Evolutionary conservation across 1,284 basidiomycete genomes (phyloP), one percentile per base, ranked within the genome.

Genomic region (Schizophyllum commune): DNA sequence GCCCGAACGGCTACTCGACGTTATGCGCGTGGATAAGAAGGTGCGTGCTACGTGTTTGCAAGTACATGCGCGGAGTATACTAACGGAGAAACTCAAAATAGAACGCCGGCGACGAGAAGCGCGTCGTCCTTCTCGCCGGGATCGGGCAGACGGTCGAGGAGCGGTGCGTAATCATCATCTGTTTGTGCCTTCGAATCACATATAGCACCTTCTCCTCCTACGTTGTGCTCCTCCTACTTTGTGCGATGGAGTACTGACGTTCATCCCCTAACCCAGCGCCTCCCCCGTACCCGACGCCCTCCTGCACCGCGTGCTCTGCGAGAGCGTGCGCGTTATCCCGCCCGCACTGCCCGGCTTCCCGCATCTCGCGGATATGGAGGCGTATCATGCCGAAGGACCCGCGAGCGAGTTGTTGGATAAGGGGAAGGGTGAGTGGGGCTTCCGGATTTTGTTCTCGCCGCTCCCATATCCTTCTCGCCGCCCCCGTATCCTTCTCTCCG

Each of bases 1-100:
- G 15, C 88, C 95, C 58, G 88, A 93, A 63, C 83, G 86, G 20
- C 80, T 99, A 15, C 82, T 99, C 55, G 94, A 98, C 74, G 92
- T 98, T 71, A 91, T 91, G 88, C 84, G 83, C 65, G 88, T 99
- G 64, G 96, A 99, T 83, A 99, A 99, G 83, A 99, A 47, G 39
- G 39, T 47, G 17, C 9, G 17, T 47, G 9, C 17, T n/a, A n/a
- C n/a, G n/a, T n/a, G n/a, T n/a, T n/a, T n/a, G n/a, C n/a, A n/a
- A n/a, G n/a, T n/a, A n/a, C n/a, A n/a, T n/a, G n/a, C n/a, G n/a
- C n/a, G n/a, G 27, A 27, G 27, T 27, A 27, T 27, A 5, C 27
- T 27, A 27, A 27, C 5, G 2, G 5, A 5, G 27, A 2, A 27
- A 3, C 27, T 3, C 27, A 2, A 5, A 2, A 5, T 27, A 99